Evolutionary conservation across 2,329 filamentous ascomycete species (phyloP).

Genomic region (Scedosporium boydii): DNA sequence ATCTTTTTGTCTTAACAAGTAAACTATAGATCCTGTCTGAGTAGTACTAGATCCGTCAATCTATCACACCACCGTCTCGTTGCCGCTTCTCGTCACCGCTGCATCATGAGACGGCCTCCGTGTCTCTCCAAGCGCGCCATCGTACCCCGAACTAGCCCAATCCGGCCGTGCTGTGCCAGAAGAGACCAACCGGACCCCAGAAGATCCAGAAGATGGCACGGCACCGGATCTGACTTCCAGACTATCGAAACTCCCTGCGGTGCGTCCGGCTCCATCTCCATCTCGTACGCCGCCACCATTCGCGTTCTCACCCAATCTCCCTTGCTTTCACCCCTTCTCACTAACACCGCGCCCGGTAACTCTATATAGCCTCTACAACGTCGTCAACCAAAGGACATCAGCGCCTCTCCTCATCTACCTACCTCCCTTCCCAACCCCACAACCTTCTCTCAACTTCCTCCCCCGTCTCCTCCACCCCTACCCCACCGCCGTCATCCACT

Average conservation of each 20-base stretch:
- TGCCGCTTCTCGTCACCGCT: not conserved
- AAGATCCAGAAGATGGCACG: slow-evolving; percentile 1
- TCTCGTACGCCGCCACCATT: slow-evolving; percentile 34
- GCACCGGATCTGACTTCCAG: not conserved
- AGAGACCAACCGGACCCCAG: not conserved
- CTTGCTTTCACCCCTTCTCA: not conserved
- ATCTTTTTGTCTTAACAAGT: not conserved
- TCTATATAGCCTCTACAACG: slow-evolving; percentile 36
- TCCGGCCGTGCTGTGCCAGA: not conserved
- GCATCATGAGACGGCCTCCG: slow-evolving; percentile 2
- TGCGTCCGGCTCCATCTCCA: slow-evolving; percentile 37
- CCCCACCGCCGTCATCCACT: slow-evolving; percentile 47
- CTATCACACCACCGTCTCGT: not conserved
- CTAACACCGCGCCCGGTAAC: slow-evolving; percentile 8
- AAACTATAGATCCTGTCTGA: not conserved
- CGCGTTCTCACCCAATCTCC: not conserved
- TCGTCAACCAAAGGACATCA: slow-evolving; percentile 23
- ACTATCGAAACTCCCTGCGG: slow-evolving; percentile 34
- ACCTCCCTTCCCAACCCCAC: slow-evolving; percentile 33
- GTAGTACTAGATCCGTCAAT: too few relatives aligned
- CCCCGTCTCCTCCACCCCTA: slow-evolving; percentile 31
- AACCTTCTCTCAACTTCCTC: slow-evolving; percentile 18
- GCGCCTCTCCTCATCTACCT: slow-evolving; percentile 45
- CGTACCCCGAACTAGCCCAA: not conserved
- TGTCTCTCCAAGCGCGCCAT: not conserved